These are phyloP conservation scores for maize (Zea mays) DNA, from an alignment of 176 grass and related monocot species.

Conservation along the genomic window Zm-B73-REFERENCE-NAM-5.0 NC_050097.1:21546501-21547000, in stretches of 20 bases:
- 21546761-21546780: slow-evolving; percentile 20
- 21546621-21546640: not conserved
- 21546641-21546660: not conserved
- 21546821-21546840: too few species aligned
- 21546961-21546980: not conserved
- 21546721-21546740: not conserved
- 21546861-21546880: too few species aligned
- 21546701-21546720: not conserved
- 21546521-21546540: too few species aligned
- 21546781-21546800: not conserved
- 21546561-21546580: too few species aligned
- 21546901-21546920: too few species aligned
- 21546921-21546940: too few species aligned
- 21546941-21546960: not conserved
- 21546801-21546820: too few species aligned
- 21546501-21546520: too few species aligned
- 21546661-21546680: not conserved
- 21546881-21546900: too few species aligned
- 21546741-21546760: not conserved
- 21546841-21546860: too few species aligned
- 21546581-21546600: not conserved
- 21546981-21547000: too few species aligned
- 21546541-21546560: not conserved
- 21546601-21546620: not conserved
- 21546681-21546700: not conserved